Percentiles rank a stretch among this genome's conserved stretches.
phyloP scores from a whole-genome alignment of 139 green algal genomes.

The Haematococcus lacustris region DNA sequence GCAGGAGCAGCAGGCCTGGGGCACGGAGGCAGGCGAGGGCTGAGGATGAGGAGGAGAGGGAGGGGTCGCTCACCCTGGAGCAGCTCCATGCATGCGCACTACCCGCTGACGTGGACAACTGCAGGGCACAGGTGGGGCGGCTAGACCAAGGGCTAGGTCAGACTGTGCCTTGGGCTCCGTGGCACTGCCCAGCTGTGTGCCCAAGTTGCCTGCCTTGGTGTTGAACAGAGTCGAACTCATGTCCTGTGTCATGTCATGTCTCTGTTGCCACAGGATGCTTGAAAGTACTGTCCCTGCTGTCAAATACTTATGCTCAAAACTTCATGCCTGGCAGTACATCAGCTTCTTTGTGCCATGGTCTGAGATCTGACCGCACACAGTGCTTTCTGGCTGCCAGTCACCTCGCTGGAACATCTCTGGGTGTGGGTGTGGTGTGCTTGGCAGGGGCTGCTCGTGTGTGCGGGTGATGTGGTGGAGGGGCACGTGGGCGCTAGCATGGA shows the following conservation, averaged over 20 bases:
- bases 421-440: neutral
- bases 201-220: neutral
- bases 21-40: too few species aligned
- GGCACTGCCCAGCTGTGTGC: too few species aligned
- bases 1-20: too few species aligned
- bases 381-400: neutral
- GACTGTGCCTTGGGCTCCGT: neutral
- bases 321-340: neutral
- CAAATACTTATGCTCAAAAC: neutral
- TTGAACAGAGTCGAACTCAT: neutral
- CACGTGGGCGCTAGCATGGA: neutral
- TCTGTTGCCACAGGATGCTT: neutral
- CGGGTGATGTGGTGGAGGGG: neutral
- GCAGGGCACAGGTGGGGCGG: neutral
- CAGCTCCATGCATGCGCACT: neutral
- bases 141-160: neutral
- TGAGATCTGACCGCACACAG: neutral
- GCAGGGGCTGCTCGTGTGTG: slow-evolving; percentile 10
- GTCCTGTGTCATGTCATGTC: neutral
- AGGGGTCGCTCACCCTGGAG: slow-evolving; percentile 7
- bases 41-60: too few species aligned
- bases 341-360: neutral
- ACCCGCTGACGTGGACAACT: neutral
- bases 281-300: neutral
- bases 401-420: neutral